Conservation (phyloP, 169 alveolate genomes). For the Babesia caballi region DNA sequence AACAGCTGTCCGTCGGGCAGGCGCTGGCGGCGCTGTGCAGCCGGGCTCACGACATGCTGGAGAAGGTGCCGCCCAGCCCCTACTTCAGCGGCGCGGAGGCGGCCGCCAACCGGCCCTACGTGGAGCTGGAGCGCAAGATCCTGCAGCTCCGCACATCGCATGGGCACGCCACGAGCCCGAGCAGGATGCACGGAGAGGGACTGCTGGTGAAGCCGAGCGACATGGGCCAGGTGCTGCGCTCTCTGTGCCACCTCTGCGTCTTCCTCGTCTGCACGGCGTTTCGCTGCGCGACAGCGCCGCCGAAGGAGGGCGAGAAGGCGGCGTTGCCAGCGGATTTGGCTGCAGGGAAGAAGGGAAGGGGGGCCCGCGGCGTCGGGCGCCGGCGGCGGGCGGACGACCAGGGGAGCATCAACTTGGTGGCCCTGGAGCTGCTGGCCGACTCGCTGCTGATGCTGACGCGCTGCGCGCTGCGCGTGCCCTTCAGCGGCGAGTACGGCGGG, state of each 20-base stretch:
- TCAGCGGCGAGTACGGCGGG: slow-evolving; percentile 56
- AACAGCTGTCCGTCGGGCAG: slow-evolving; percentile 37
- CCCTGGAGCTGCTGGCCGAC: slow-evolving; percentile 45
- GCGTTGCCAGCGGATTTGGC: slow-evolving; percentile 13
- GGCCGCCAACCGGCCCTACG: slow-evolving; percentile 17
- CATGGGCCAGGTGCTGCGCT: slow-evolving; percentile 50
- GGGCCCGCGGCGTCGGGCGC: neutral
- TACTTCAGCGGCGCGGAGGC: slow-evolving; percentile 27
- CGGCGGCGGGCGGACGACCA: slow-evolving; percentile 23
- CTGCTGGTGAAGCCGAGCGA: slow-evolving; percentile 19
- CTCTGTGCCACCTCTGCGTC: slow-evolving; percentile 41
- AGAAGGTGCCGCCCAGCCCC: slow-evolving; percentile 54
- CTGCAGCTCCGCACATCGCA: neutral
- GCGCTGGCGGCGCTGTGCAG: slow-evolving; percentile 23
- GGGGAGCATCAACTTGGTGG: slow-evolving; percentile 26
- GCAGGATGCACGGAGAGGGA: neutral
- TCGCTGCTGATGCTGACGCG: slow-evolving; percentile 24
- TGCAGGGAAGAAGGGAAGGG: slow-evolving; percentile 14
- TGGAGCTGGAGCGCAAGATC: slow-evolving; percentile 25
- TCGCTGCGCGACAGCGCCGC: slow-evolving; percentile 31
- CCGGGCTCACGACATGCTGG: slow-evolving; percentile 26
- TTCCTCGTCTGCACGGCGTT: slow-evolving; percentile 50
- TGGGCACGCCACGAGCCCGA: neutral
- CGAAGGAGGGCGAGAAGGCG: slow-evolving; percentile 30
- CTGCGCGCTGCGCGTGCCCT: slow-evolving; percentile 7